Conservation (phyloP, 768 basidiomycete species). For the Rhizopogon salebrosus region DNA sequence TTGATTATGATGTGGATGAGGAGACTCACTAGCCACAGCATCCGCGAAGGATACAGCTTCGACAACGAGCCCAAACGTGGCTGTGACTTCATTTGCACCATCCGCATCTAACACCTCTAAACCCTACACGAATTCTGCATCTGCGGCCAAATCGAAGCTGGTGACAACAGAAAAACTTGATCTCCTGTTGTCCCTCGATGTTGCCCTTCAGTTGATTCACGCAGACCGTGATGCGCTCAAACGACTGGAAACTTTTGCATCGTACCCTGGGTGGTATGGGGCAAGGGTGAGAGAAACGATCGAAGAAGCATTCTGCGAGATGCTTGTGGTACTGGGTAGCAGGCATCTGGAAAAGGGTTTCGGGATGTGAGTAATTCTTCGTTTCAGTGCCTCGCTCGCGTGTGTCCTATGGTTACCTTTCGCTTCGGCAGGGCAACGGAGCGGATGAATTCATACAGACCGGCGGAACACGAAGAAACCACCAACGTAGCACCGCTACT, state of each 20-base stretch:
- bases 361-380: slow-evolving; percentile 43
- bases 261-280: slow-evolving; percentile 85
- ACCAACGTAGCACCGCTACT: slow-evolving; percentile 86
- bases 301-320: slow-evolving; percentile 87
- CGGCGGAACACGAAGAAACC: slow-evolving; percentile 78
- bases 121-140: background rate
- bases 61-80: background rate
- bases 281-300: slow-evolving; percentile 86
- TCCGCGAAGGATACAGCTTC: background rate
- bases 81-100: background rate
- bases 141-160: background rate
- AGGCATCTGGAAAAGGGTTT: slow-evolving; percentile 83
- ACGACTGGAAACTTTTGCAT: slow-evolving; percentile 83
- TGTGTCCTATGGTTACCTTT: background rate
- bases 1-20: slow-evolving; percentile 4
- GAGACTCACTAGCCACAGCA: slow-evolving; percentile 9
- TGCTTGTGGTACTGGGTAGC: slow-evolving; percentile 73
- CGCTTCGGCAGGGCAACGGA: slow-evolving; percentile 62
- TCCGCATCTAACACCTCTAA: background rate
- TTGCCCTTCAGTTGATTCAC: slow-evolving; percentile 88
- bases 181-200: slow-evolving; percentile 85
- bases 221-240: slow-evolving; percentile 89
- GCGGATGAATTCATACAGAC: slow-evolving; percentile 86
- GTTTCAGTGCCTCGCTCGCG: background rate
- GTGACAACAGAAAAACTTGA: slow-evolving; percentile 53